Conservation (phyloP, 2,329 filamentous ascomycete genomes). For the Penicillium griseofulvum region DNA sequence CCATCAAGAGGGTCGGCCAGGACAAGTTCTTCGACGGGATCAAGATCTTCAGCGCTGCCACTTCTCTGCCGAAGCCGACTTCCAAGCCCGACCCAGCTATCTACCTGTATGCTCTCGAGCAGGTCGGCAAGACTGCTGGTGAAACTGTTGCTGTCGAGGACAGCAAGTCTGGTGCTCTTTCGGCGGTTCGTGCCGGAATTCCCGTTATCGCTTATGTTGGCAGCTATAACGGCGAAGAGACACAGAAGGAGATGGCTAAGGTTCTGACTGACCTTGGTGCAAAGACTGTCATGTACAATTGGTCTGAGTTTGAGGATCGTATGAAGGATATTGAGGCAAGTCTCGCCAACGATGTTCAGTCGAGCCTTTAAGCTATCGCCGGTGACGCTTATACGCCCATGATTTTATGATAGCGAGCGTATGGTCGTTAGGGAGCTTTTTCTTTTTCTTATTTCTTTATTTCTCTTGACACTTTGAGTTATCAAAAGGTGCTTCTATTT, state of each 20-base stretch:
- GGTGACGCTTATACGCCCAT: conserved; percentile 14
- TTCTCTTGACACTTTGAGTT: not conserved
- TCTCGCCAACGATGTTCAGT: conserved; percentile 14
- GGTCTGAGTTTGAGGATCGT: conserved; percentile 46
- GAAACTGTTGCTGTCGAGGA: conserved; percentile 84
- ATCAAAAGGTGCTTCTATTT: not conserved
- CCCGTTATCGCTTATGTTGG: conserved; percentile 82
- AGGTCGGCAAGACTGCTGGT: conserved; percentile 66
- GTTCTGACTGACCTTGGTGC: conserved; percentile 61
- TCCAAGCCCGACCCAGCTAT: conserved; percentile 89
- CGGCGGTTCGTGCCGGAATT: conserved; percentile 73
- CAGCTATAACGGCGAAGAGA: conserved; percentile 61
- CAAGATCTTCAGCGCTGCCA: conserved; percentile 78
- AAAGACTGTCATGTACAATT: conserved; percentile 57
- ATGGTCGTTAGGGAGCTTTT: conserved; percentile 26
- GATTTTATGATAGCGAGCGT: conserved; percentile 37
- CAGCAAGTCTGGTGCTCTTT: conserved; percentile 78
- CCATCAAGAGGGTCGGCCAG: conserved; percentile 74
- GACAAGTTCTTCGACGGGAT: conserved; percentile 75
- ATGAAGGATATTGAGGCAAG: conserved; percentile 43
- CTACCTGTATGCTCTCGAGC: conserved; percentile 74
- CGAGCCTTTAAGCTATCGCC: conserved; percentile 13
- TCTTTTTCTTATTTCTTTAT: not conserved
- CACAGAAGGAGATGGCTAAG: conserved; percentile 65
- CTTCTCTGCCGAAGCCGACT: conserved; percentile 72